Percentiles rank a stretch among this genome's conserved stretches.
Evolutionary conservation across 257 asterid species (phyloP).

Genomic region (Solanum corneliomulleri): DNA sequence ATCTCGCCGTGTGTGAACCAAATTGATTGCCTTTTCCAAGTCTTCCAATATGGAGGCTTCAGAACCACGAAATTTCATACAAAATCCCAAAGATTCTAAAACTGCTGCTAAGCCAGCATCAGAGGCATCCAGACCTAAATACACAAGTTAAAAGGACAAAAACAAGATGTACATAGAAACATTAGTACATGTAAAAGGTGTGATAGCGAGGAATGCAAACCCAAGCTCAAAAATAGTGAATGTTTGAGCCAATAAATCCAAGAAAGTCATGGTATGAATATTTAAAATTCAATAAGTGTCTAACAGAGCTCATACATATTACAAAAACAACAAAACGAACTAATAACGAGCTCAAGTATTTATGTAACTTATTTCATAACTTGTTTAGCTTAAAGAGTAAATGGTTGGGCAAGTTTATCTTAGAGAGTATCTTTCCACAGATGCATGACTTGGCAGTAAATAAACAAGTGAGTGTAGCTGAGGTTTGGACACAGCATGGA

Average conservation of each 20-base stretch:
- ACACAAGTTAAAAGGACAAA: background rate
- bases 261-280: background rate
- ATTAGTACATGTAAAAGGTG: background rate
- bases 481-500: no score
- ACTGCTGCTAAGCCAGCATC: constrained; percentile 93
- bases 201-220: background rate
- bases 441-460: no score
- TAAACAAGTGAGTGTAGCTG: no score
- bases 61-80: constrained; percentile 92
- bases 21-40: constrained; percentile 76
- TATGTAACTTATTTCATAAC: background rate
- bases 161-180: background rate
- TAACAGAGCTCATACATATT: background rate
- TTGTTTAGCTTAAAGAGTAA: background rate
- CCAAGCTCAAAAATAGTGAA: background rate
- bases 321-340: background rate
- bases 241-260: background rate
- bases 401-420: no score
- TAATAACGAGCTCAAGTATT: background rate
- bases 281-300: background rate
- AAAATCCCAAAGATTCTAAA: constrained; percentile 86
- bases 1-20: constrained; percentile 82
- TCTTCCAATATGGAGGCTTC: constrained; percentile 94
- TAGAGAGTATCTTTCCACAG: no score
- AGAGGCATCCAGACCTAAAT: constrained; percentile 63